phyloP scores from a whole-genome alignment of 1,284 basidiomycete species.

The Apiotrichum montevideense region DNA sequence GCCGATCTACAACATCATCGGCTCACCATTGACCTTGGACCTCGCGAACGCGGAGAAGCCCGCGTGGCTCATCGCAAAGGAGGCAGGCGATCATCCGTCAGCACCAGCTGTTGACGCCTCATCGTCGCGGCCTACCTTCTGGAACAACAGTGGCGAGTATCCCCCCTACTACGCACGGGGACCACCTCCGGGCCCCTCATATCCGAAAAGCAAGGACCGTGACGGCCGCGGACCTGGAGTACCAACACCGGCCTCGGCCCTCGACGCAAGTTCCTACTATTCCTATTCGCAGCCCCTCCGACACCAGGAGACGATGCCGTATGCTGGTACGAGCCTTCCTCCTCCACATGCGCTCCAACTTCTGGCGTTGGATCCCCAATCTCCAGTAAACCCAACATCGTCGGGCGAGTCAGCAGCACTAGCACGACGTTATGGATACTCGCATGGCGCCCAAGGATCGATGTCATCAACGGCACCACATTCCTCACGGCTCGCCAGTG shows the following conservation, averaged over 20 bases:
- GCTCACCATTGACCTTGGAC: conserved; percentile 10
- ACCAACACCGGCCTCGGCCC: background rate
- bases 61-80: conserved; percentile 9
- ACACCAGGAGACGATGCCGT: background rate
- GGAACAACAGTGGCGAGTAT: conserved; percentile 10
- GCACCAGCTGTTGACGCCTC: conserved; percentile 3
- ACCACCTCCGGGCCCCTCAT: too few species aligned
- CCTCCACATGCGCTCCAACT: conserved; percentile 4
- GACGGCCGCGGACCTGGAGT: too few species aligned
- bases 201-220: too few species aligned
- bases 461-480: background rate
- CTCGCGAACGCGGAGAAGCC: conserved; percentile 18
- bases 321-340: background rate
- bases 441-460: background rate
- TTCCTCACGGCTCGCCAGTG: background rate
- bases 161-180: conserved; percentile 6
- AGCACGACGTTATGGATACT: background rate
- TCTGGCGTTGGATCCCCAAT: background rate
- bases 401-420: background rate
- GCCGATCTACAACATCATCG: conserved; percentile 16
- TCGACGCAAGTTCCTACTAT: conserved; percentile 3
- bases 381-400: background rate
- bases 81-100: conserved; percentile 7
- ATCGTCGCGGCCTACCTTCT: conserved; percentile 5
- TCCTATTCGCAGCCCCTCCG: conserved; percentile 4